Conservation (phyloP, 345 rosid species). For the Populus alba region DNA sequence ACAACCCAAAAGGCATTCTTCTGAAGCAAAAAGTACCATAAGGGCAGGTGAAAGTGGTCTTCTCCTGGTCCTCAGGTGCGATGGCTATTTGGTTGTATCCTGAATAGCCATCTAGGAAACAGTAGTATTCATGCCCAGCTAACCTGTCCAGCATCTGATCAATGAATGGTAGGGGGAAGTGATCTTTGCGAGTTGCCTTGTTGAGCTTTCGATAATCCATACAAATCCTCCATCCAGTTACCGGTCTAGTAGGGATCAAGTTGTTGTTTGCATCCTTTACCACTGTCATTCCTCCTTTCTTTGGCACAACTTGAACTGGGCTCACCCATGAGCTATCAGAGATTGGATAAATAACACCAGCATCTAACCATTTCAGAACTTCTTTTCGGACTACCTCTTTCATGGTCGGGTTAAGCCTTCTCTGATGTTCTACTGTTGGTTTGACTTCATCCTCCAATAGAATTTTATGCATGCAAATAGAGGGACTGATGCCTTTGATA, state of each 20-base stretch:
- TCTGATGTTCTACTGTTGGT: neutral
- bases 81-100: neutral
- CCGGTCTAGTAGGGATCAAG: neutral
- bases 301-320: neutral
- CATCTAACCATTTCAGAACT: neutral
- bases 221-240: neutral
- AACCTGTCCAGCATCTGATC: neutral
- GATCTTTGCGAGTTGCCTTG: neutral
- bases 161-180: neutral
- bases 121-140: neutral
- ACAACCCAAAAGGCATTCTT: too few species aligned
- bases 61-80: neutral
- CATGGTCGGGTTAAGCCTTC: neutral
- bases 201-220: neutral
- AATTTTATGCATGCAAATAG: neutral
- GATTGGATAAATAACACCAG: neutral
- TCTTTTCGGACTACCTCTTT: neutral
- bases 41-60: slow-evolving; percentile 3
- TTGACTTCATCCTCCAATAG: neutral
- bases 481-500: neutral
- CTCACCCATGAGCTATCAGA: neutral
- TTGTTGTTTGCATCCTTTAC: neutral
- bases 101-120: neutral
- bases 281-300: too few species aligned
- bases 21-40: neutral